Percentiles rank a stretch among this genome's conserved stretches.
Evolutionary conservation across 441 rosid genomes (phyloP).

Genomic region (Breynia disticha): DNA sequence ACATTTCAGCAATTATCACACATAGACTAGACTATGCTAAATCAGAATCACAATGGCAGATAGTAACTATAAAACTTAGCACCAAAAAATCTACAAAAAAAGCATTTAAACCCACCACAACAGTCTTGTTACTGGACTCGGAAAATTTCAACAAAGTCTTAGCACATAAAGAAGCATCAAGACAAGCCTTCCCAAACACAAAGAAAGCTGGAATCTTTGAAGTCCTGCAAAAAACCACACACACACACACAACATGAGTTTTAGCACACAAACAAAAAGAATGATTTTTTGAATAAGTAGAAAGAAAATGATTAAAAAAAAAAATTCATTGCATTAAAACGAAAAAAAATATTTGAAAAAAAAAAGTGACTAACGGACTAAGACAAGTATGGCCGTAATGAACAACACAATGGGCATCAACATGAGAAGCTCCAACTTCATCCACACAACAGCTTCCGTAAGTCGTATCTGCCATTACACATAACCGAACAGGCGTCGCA

Average conservation of each 20-base stretch:
- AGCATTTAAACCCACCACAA: conserved; percentile 41
- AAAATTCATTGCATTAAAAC: background rate
- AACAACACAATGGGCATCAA: conserved; percentile 65
- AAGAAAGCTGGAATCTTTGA: conserved; percentile 71
- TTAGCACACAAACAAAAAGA: too few relatives aligned
- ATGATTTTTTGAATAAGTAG: too few relatives aligned
- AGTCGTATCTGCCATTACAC: conserved; percentile 84
- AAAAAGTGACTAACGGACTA: conserved; percentile 77
- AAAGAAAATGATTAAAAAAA: background rate
- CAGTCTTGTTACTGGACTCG: conserved; percentile 33
- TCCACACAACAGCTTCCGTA: conserved; percentile 90
- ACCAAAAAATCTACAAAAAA: background rate
- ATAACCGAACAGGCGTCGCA: conserved; percentile 41
- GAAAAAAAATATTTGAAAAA: background rate
- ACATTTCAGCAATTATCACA: too few relatives aligned
- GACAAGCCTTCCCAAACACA: conserved; percentile 69
- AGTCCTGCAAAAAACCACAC: conserved; percentile 35
- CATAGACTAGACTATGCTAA: too few relatives aligned
- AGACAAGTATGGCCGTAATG: conserved; percentile 93
- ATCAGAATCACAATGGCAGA: background rate
- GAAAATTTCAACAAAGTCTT: conserved; percentile 32
- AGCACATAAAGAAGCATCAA: conserved; percentile 33
- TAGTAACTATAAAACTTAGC: conserved; percentile 4
- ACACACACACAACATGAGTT: background rate
- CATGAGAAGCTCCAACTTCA: conserved; percentile 82